Base-by-base conservation (phyloP, 192 early-diverging fungal species). In the Linnemannia zychae region DNA sequence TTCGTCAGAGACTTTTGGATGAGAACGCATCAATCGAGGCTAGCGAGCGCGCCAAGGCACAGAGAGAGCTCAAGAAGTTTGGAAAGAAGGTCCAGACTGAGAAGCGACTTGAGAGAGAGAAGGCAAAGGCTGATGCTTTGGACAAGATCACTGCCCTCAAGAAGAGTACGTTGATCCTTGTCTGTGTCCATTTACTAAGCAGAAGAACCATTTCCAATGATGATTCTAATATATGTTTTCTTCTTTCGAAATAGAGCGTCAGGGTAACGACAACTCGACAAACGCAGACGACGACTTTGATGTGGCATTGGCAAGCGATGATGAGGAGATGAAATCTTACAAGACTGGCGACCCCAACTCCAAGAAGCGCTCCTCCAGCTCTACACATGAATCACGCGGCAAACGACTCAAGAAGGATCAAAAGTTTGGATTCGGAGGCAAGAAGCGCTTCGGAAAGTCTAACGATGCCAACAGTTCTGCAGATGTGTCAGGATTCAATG, bases 1-100 rank as follows among this genome's bases (percentile, higher is more conserved):
- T 99, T 60, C 93, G 96, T 81, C 94, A 98, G 86, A 90, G 89
- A 77, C 90, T 99, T 77, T 87, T 98, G 74, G 94, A 98, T 77
- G 96, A 99, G 84, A 89, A 91, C 47, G 93, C 95, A 74, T 83
- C 87, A 34, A 94, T 98, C 73, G 92, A 96, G 87, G 94, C 92
- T 33, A 89, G 95, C 46, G 97, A 98, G 78, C 92, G 96, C 37
- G 96, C 96, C 48, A 92, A 94, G 70, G 95, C 95, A 95, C 16
- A 93, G 40, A 9, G 40, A 44, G 40, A 44, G 9, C 40, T 44
- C 72, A 97, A 98, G 89, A 99, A 98, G 93, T 99, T 97, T 86
- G 97, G 98, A 76, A 98, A 98, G 88, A 96, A 98, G 91, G 97
- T 99, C 13, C 97, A 99, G 88, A 88, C 94, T 15, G 96, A 98